phyloP scores from a whole-genome alignment of 805 yeast species.

The Kregervanrija delftensis region DNA sequence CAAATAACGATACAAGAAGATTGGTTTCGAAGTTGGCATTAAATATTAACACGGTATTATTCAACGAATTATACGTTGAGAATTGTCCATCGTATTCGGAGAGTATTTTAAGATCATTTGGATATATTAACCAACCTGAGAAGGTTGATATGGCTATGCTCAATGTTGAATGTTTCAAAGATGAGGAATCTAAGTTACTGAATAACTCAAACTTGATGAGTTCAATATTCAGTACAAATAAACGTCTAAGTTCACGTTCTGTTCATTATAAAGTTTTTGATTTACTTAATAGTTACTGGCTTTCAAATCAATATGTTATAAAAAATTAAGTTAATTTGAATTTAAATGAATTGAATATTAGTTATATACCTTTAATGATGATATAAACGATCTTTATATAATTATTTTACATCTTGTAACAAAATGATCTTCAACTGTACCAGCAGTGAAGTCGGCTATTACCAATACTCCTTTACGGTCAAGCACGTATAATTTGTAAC shows the following conservation, averaged over 20 bases:
- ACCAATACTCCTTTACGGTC: conserved; percentile 79
- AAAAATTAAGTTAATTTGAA: background rate
- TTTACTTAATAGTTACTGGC: conserved; percentile 16
- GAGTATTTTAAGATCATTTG: conserved; percentile 7
- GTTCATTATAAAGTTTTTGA: conserved; percentile 28
- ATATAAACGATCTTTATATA: conserved; percentile 6
- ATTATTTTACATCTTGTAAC: conserved; percentile 62
- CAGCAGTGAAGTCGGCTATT: conserved; percentile 84
- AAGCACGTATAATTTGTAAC: conserved; percentile 66
- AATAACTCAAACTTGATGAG: conserved; percentile 1
- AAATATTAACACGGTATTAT: conserved; percentile 15
- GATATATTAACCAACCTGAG: conserved; percentile 2
- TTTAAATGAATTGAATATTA: background rate
- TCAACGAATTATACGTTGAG: conserved; percentile 15
- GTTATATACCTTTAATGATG: background rate
- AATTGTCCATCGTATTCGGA: conserved; percentile 6
- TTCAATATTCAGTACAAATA: background rate
- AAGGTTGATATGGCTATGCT: conserved; percentile 23
- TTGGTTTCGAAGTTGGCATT: conserved; percentile 16
- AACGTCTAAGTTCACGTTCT: conserved; percentile 2
- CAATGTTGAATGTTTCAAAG: conserved; percentile 18
- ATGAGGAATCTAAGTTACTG: conserved; percentile 17
- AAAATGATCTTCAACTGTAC: conserved; percentile 62
- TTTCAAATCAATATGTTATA: conserved; percentile 5
- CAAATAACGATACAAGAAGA: conserved; percentile 17